Percentiles rank a stretch among this genome's conserved stretches.
These are phyloP conservation scores for Microbotryum lychnidis-dioicae DNA, from an alignment of 1,284 basidiomycete species.

Conservation along the genomic window DNA sequence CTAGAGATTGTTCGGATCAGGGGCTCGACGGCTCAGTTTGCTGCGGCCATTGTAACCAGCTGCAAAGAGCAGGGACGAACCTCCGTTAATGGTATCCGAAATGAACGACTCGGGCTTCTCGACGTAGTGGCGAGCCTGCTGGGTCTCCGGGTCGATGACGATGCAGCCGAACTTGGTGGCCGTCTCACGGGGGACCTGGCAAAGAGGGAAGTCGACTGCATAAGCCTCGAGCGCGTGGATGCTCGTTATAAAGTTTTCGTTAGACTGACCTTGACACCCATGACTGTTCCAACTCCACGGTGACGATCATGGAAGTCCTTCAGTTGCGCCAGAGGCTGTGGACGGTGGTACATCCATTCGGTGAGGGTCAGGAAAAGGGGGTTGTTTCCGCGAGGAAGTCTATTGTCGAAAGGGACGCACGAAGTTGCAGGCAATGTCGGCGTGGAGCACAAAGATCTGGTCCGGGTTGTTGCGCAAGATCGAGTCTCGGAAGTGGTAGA, in stretches of 20 bases:
- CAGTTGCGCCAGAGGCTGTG: conserved; percentile 39
- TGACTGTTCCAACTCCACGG: conserved; percentile 47
- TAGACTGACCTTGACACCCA: conserved; percentile 43
- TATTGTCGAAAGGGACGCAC: neutral
- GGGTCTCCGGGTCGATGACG: conserved; percentile 43
- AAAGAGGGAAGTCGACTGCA: neutral
- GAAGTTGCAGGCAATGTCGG: conserved; percentile 48
- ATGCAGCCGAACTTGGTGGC: conserved; percentile 47
- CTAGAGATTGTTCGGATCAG: neutral
- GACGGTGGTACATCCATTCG: neutral
- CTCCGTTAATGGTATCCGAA: conserved; percentile 47
- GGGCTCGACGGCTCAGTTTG: neutral
- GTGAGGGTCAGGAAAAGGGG: neutral
- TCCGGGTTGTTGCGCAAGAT: conserved; percentile 45
- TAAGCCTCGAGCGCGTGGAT: neutral
- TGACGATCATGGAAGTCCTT: conserved; percentile 45
- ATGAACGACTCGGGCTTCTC: conserved; percentile 49
- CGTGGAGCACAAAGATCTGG: conserved; percentile 49
- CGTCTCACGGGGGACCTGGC: conserved; percentile 43
- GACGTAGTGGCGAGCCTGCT: conserved; percentile 40
- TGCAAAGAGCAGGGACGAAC: conserved; percentile 36
- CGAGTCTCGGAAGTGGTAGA: conserved; percentile 44
- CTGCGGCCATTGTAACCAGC: neutral
- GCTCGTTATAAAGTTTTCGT: neutral
- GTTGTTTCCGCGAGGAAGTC: neutral